A percentile compares a stretch with the other conserved stretches of the same genome.
Conservation (phyloP, 176 grass and related monocot genomes). For the Miscanthus lutarioriparius region DNA sequence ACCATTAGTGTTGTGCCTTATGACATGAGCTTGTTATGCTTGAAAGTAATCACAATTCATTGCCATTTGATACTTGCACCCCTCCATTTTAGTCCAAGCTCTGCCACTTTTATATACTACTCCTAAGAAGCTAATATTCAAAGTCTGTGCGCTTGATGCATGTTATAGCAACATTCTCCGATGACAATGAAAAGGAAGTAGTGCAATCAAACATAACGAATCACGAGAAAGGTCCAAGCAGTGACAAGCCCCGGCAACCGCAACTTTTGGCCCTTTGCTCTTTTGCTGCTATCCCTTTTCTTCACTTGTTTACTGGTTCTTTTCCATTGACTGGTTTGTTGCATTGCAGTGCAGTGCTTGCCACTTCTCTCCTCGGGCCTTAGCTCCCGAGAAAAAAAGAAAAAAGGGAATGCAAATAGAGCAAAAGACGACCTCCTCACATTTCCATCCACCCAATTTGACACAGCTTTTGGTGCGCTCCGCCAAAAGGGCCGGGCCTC, state of each 20-base stretch:
- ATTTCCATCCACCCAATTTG: constrained; percentile 28
- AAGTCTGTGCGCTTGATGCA: background rate
- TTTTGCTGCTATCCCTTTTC: constrained; percentile 28
- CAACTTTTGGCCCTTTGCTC: constrained; percentile 41
- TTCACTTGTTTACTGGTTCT: constrained; percentile 26
- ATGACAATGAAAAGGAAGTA: constrained; percentile 18
- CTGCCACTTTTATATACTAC: too few relatives aligned
- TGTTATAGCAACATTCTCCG: constrained; percentile 1
- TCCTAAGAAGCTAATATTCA: background rate
- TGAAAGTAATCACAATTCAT: too few relatives aligned
- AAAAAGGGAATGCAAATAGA: background rate
- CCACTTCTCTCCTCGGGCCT: background rate
- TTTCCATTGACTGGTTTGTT: constrained; percentile 49
- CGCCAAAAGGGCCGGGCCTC: constrained; percentile 29
- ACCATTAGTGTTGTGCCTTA: too few relatives aligned
- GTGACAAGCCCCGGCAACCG: constrained; percentile 24
- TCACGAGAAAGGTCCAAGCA: constrained; percentile 48
- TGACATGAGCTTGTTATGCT: background rate
- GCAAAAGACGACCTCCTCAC: background rate
- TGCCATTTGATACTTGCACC: too few relatives aligned
- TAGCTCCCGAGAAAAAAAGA: background rate
- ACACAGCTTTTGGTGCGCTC: constrained; percentile 45
- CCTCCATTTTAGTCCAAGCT: too few relatives aligned
- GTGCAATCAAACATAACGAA: constrained; percentile 50
- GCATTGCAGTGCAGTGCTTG: background rate